Conservation (phyloP, 768 basidiomycete genomes). For the Phallus indusiatus region DNA sequence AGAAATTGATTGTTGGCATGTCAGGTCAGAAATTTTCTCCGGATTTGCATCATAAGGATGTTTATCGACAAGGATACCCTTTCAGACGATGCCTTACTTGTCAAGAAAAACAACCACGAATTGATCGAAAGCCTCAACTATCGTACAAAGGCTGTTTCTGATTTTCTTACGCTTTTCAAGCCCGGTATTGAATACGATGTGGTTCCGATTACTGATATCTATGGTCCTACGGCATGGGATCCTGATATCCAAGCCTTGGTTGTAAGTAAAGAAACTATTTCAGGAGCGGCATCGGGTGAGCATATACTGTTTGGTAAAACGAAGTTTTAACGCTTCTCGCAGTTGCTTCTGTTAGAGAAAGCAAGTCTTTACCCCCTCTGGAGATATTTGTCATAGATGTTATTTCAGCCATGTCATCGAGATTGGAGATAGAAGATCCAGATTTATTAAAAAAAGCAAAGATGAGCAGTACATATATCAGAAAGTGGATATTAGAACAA, state of each 20-base stretch:
- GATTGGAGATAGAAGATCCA: constrained; percentile 55
- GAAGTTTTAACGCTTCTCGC: not conserved
- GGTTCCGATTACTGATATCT: constrained; percentile 74
- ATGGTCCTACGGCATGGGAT: constrained; percentile 85
- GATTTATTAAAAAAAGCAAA: constrained; percentile 68
- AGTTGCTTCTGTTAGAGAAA: constrained; percentile 60
- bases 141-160: constrained; percentile 49
- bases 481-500: constrained; percentile 61
- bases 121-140: constrained; percentile 51
- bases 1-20: constrained; percentile 84
- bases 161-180: constrained; percentile 64
- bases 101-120: constrained; percentile 59
- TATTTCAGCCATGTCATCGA: constrained; percentile 58
- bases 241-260: constrained; percentile 86
- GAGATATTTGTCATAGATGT: constrained; percentile 79
- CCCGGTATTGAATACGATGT: constrained; percentile 57
- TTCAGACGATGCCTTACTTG: constrained; percentile 60
- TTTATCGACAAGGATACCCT: not conserved
- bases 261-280: constrained; percentile 79
- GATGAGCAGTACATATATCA: constrained; percentile 90
- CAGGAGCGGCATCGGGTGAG: constrained; percentile 68
- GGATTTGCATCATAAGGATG: constrained; percentile 3
- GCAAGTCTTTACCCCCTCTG: constrained; percentile 48
- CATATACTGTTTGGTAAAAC: constrained; percentile 9
- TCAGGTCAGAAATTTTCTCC: constrained; percentile 45